These are phyloP conservation scores for Talaromyces funiculosus DNA, from an alignment of 2,329 filamentous ascomycete species.

Conservation along the genomic window DNA sequence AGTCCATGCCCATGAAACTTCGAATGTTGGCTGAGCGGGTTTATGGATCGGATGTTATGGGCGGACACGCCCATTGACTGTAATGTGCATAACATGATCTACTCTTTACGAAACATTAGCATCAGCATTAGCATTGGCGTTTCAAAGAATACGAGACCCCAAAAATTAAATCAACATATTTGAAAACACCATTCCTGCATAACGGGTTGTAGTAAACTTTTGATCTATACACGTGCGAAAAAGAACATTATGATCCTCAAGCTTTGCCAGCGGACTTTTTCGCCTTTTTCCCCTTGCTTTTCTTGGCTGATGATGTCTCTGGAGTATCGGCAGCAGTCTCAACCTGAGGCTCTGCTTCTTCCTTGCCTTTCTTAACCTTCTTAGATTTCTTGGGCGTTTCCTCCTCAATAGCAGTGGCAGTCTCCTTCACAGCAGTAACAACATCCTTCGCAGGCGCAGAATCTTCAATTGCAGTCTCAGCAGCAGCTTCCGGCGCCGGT, in stretches of 20 bases:
- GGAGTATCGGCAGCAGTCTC: background rate
- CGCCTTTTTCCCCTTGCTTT: slow-evolving; percentile 17
- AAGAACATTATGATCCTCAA: slow-evolving; percentile 17
- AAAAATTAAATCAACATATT: background rate
- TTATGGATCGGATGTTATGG: slow-evolving; percentile 23
- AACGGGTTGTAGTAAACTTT: background rate
- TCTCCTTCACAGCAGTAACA: slow-evolving; percentile 21
- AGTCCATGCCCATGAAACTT: slow-evolving; percentile 46
- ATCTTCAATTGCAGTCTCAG: slow-evolving; percentile 18
- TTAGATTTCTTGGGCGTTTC: slow-evolving; percentile 30
- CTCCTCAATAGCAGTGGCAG: slow-evolving; percentile 18
- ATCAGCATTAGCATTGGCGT: background rate
- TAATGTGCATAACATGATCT: background rate
- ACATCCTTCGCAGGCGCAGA: slow-evolving; percentile 22
- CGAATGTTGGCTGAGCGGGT: slow-evolving; percentile 45
- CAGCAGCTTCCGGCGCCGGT: slow-evolving; percentile 23
- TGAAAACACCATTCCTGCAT: background rate
- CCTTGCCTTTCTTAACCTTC: slow-evolving; percentile 23
- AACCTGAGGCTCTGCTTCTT: slow-evolving; percentile 10
- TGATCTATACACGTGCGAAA: background rate
- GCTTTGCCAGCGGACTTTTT: slow-evolving; percentile 29
- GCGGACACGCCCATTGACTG: slow-evolving; percentile 1
- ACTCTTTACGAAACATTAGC: background rate
- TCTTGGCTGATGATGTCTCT: slow-evolving; percentile 7
- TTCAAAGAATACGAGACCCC: background rate